Conservation (phyloP, 306 rosid genomes). For the Trifolium pratense region DNA sequence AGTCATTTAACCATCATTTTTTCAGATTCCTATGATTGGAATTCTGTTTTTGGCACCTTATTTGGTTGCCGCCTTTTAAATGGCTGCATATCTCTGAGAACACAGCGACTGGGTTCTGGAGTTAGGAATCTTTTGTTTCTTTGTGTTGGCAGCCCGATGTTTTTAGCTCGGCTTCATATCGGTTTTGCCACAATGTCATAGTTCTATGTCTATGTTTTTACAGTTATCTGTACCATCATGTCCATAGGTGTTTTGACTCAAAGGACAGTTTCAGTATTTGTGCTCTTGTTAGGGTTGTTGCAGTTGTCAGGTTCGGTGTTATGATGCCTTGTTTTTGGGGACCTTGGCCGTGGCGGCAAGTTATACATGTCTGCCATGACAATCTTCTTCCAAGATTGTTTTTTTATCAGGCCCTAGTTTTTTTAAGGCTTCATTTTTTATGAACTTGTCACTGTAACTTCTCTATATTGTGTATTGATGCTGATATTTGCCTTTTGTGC, state of each 20-base stretch:
- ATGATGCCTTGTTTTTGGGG: conserved; percentile 68
- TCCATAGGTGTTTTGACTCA: conserved; percentile 51
- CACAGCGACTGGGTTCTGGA: conserved; percentile 56
- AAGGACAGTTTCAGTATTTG: conserved; percentile 50
- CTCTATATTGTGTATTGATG: conserved; percentile 37
- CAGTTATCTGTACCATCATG: conserved; percentile 43
- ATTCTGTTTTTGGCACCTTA: conserved; percentile 67
- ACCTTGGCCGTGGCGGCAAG: conserved; percentile 86
- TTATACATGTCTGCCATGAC: conserved; percentile 74
- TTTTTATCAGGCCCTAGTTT: conserved; percentile 70
- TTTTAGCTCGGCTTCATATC: conserved; percentile 53
- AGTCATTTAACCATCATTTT: conserved; percentile 63
- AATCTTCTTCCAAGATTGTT: conserved; percentile 57
- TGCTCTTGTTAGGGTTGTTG: conserved; percentile 47
- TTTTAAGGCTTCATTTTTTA: conserved; percentile 65
- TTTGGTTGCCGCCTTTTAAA: conserved; percentile 49
- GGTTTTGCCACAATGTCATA: conserved; percentile 50
- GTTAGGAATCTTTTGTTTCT: conserved; percentile 53
- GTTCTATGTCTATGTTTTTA: conserved; percentile 42
- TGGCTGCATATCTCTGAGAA: conserved; percentile 70
- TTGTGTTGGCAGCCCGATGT: conserved; percentile 49
- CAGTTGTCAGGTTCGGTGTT: conserved; percentile 55
- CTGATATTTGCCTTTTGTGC: conserved; percentile 50
- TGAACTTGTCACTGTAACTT: conserved; percentile 57
- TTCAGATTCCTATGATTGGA: conserved; percentile 63